A percentile compares a stretch with the other conserved stretches of the same genome.
Conservation (phyloP, 495 filamentous ascomycete species). For the Margaritispora aquatica region DNA sequence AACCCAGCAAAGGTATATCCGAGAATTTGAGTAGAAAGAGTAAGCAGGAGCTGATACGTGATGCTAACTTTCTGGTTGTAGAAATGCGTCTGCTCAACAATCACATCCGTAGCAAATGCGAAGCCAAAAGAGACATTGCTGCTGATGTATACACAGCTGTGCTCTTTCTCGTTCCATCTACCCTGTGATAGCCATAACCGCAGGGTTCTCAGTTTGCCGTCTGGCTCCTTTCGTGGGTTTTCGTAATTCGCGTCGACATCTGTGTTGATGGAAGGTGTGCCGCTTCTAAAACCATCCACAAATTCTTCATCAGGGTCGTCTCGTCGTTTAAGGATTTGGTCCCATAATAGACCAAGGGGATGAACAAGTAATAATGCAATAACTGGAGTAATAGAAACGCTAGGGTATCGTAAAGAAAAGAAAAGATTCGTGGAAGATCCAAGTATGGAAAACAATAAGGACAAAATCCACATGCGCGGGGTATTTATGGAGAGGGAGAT, state of each 20-base stretch:
- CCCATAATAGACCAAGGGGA: conserved; percentile 74
- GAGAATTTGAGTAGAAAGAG: conserved; percentile 76
- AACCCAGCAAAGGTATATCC: conserved; percentile 81
- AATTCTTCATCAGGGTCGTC: conserved; percentile 58
- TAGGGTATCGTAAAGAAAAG: conserved; percentile 78
- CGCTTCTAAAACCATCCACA: conserved; percentile 41
- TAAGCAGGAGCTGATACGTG: conserved; percentile 73
- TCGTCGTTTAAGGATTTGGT: conserved; percentile 54
- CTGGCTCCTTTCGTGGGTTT: not conserved
- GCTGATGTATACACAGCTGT: conserved; percentile 80
- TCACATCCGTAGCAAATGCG: conserved; percentile 78
- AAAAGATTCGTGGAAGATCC: conserved; percentile 81
- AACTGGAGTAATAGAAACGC: conserved; percentile 77
- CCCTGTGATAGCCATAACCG: conserved; percentile 75
- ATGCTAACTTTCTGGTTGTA: conserved; percentile 73
- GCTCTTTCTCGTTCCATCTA: conserved; percentile 80
- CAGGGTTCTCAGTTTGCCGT: conserved; percentile 23
- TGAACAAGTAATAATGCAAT: conserved; percentile 79
- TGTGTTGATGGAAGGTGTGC: conserved; percentile 9
- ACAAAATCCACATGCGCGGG: conserved; percentile 79
- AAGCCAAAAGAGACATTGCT: conserved; percentile 91
- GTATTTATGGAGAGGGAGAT: conserved; percentile 73
- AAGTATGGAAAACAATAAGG: conserved; percentile 69
- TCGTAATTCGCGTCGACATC: conserved; percentile 16
- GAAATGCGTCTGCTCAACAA: conserved; percentile 82